Evolutionary conservation across 495 filamentous ascomycete species (phyloP), one percentile per base, ranked within the genome.

Genomic region (Staphylotrichum tortipilum): DNA sequence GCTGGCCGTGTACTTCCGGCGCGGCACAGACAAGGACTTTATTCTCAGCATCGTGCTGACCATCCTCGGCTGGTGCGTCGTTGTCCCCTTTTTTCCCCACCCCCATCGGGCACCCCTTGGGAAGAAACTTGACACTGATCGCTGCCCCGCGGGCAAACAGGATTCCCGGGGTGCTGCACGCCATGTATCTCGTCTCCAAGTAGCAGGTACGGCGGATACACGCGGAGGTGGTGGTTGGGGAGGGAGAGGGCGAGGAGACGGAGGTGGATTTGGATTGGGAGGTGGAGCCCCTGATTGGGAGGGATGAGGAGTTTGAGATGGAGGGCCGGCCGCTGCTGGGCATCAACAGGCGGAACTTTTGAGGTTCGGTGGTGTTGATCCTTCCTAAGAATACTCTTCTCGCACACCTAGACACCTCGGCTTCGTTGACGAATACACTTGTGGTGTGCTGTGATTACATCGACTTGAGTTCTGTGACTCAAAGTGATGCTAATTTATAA

Each of bases 1-100:
- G 55, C 75, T 94, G 29, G 88, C 88, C 67, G 90, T 94, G 64
- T 94, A 95, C 78, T 79, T 94, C 50, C 85, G 92, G 76, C 81
- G 83, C 33, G 89, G 89, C 63, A 89, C 85, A 71, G 78, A 80
- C 65, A 78, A 80, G 60, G 86, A 94, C 60, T 73, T 95, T 55
- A 70, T 86, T 58, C 89, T 95, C 78, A 94, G 92, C 75, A 81
- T 94, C 70, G 75, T 84, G 55, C 73, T 95, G 64, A 92, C 87
- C 41, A 80, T 90, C 57, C 77, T 96, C 62, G 85, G 83, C 62
- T 89, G 82, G 70, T 87, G 54, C 38, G 43, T 45, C 23, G n/a
- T n/a, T n/a, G n/a, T n/a, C n/a, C n/a, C n/a, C n/a, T n/a, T n/a
- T n/a, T n/a, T n/a, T n/a, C n/a, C n/a, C n/a, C n/a, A n/a, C n/a